Percentiles rank a stretch among this genome's conserved stretches.
These are phyloP conservation scores for Arabidopsis hybrid DNA, from an alignment of 441 rosid genomes.

Conservation along the genomic window DNA sequence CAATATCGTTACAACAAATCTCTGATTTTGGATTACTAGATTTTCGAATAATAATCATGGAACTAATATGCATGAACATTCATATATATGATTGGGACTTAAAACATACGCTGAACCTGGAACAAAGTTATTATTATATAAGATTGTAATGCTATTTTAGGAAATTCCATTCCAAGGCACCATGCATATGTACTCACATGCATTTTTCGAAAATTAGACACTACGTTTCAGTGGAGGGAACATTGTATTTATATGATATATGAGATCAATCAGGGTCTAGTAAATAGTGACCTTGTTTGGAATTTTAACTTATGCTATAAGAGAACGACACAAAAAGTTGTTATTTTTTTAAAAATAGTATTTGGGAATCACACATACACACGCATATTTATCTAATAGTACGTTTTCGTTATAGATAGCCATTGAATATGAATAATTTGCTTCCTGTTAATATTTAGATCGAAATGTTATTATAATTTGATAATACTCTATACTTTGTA, in stretches of 20 bases:
- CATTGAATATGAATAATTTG: neutral
- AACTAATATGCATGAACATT: conserved; percentile 32
- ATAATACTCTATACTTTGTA: neutral
- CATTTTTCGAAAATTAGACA: neutral
- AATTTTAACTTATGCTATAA: neutral
- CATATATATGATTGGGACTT: conserved; percentile 31
- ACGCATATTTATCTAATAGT: neutral
- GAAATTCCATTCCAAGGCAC: conserved; percentile 17
- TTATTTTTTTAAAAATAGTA: too few species aligned
- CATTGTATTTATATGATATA: neutral
- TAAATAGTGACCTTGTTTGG: neutral
- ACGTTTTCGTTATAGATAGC: neutral
- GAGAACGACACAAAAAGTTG: neutral
- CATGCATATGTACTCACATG: conserved; percentile 20
- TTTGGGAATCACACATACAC: too few species aligned
- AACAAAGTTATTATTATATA: conserved; percentile 3
- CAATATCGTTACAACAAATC: conserved; percentile 43
- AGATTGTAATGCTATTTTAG: conserved; percentile 28
- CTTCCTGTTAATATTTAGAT: neutral
- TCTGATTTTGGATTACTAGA: conserved; percentile 38
- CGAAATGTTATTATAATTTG: neutral
- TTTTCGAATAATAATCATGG: conserved; percentile 19
- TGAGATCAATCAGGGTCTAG: neutral
- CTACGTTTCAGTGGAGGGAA: neutral
- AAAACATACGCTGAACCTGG: conserved; percentile 38